phyloP scores from a whole-genome alignment of 306 rosid species.

The Echinosophora koreensis region DNA sequence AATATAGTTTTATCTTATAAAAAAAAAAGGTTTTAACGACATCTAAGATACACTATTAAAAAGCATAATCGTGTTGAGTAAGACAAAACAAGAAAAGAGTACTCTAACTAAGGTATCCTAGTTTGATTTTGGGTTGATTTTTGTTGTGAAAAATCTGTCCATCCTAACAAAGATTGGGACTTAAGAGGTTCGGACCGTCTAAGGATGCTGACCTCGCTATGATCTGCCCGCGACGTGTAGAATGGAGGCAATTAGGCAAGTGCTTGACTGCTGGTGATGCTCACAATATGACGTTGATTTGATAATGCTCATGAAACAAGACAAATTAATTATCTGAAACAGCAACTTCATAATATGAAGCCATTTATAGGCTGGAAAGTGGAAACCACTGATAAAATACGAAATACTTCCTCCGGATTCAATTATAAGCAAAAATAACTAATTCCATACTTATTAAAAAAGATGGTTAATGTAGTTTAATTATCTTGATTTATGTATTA shows the following conservation, averaged over 20 bases:
- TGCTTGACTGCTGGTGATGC: neutral
- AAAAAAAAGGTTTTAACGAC: too few relatives aligned
- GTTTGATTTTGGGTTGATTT: neutral
- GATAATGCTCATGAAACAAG: constrained; percentile 31
- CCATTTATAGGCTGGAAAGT: constrained; percentile 25
- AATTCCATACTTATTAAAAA: too few relatives aligned
- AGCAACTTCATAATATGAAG: neutral
- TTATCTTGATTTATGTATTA: too few relatives aligned
- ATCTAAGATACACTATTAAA: neutral
- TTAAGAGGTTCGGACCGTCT: neutral
- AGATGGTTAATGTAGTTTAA: too few relatives aligned
- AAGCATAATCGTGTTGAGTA: neutral
- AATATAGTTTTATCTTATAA: too few relatives aligned
- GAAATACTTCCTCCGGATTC: too few relatives aligned
- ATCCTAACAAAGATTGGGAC: neutral
- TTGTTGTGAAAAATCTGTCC: neutral
- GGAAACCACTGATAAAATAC: too few relatives aligned
- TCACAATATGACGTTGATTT: neutral
- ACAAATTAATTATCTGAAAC: constrained; percentile 23
- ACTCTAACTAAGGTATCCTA: too few relatives aligned
- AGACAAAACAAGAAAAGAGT: neutral
- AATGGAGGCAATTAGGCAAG: neutral
- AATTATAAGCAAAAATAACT: too few relatives aligned
- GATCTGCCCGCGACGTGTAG: constrained; percentile 7
- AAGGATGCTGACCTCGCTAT: constrained; percentile 24